phyloP scores from a whole-genome alignment of 768 basidiomycete species.

The Trametes sanguinea region DNA sequence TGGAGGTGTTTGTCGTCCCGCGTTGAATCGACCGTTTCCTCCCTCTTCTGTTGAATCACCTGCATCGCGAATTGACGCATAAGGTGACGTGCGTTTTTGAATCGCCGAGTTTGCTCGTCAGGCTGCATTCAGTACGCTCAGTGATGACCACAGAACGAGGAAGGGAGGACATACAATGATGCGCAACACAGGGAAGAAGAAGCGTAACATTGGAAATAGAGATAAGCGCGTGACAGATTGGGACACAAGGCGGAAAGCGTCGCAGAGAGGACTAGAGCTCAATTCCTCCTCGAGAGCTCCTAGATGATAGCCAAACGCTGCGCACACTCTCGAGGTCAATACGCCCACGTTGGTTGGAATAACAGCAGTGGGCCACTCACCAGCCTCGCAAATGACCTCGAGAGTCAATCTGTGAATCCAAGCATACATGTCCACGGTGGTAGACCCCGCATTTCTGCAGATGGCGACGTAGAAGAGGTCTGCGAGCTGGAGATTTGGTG shows the following conservation, averaged over 20 bases:
- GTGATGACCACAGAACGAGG: not conserved
- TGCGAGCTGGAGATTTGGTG: constrained; percentile 20
- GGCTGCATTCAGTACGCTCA: not conserved
- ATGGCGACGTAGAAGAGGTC: constrained; percentile 33
- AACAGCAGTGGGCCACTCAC: constrained; percentile 19
- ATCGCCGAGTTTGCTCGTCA: constrained; percentile 6
- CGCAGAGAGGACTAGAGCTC: constrained; percentile 33
- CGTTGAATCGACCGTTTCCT: constrained; percentile 31
- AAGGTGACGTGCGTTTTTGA: constrained; percentile 15
- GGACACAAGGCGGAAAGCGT: constrained; percentile 34
- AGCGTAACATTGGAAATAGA: constrained; percentile 5
- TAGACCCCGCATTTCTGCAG: constrained; percentile 25
- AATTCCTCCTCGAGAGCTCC: constrained; percentile 31
- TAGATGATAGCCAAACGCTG: constrained; percentile 40
- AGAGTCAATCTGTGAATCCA: constrained; percentile 40
- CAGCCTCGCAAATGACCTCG: constrained; percentile 44
- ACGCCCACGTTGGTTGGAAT: not conserved
- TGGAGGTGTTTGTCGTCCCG: constrained; percentile 36
- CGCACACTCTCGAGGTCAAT: not conserved
- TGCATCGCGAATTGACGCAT: constrained; percentile 31
- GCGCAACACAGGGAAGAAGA: constrained; percentile 27
- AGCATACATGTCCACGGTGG: constrained; percentile 34
- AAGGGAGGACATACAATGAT: constrained; percentile 12
- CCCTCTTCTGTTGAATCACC: constrained; percentile 34
- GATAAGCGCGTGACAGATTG: constrained; percentile 7